These are phyloP conservation scores for Lagenaria siceraria DNA, from an alignment of 306 rosid genomes.

Conservation along the genomic window DNA sequence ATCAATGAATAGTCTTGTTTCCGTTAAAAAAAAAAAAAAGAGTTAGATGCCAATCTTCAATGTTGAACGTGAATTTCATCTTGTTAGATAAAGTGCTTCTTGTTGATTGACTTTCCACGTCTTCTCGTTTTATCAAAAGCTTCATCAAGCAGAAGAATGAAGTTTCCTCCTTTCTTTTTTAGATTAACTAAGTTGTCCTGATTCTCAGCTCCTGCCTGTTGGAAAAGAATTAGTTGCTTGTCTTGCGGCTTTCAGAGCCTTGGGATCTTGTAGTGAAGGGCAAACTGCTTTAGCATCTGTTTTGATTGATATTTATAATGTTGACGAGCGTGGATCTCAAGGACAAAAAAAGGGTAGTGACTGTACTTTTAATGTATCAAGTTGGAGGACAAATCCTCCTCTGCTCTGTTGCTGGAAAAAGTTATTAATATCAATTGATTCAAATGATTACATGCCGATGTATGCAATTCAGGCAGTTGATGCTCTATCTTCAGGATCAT, in stretches of 20 bases:
- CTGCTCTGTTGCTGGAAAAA: conserved; percentile 59
- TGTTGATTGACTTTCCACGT: background rate
- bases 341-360: conserved; percentile 30
- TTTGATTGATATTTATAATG: conserved; percentile 18
- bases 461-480: conserved; percentile 46
- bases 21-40: no score
- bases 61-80: background rate
- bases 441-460: conserved; percentile 40
- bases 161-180: conserved; percentile 9
- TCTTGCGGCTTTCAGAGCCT: conserved; percentile 57
- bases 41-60: background rate
- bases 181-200: conserved; percentile 8
- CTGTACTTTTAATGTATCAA: conserved; percentile 31
- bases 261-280: conserved; percentile 61
- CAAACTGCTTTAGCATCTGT: conserved; percentile 47
- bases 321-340: conserved; percentile 29
- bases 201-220: conserved; percentile 70
- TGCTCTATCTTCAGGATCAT: conserved; percentile 51
- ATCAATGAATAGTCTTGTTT: no score
- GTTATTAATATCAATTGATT: conserved; percentile 51
- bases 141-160: background rate
- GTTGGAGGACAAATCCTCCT: conserved; percentile 68
- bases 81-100: background rate
- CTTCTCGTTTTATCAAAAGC: background rate
- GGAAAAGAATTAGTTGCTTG: conserved; percentile 87